Conservation (phyloP, 2,329 filamentous ascomycete species). For the Neopestalotiopsis sp. region DNA sequence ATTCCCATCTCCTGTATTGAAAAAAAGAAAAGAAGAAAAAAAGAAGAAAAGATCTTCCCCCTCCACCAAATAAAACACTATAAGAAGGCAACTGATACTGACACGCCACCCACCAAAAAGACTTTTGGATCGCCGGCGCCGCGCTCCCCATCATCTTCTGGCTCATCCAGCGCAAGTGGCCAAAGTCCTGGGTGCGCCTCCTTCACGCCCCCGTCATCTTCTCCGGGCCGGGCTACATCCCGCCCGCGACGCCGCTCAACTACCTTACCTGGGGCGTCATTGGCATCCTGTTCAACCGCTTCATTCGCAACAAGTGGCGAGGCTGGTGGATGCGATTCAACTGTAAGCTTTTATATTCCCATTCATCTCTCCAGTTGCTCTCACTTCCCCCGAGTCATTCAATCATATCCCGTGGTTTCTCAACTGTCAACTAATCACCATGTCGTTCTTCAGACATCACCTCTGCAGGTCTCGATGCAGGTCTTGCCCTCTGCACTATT, state of each 20-base stretch:
- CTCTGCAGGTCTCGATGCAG: slow-evolving; percentile 56
- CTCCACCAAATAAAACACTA: too few species aligned
- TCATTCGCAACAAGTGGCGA: slow-evolving; percentile 48
- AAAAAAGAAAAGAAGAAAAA: too few species aligned
- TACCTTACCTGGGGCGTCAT: slow-evolving; percentile 56
- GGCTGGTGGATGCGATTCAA: slow-evolving; percentile 14
- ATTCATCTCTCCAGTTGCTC: background rate
- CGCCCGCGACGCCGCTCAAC: slow-evolving; percentile 60
- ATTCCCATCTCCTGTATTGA: too few species aligned
- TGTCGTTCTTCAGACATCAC: slow-evolving; percentile 51
- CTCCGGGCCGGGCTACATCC: slow-evolving; percentile 53
- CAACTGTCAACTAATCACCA: slow-evolving; percentile 44
- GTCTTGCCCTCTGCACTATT: slow-evolving; percentile 52
- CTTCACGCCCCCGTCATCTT: slow-evolving; percentile 61
- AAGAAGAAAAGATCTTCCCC: too few species aligned
- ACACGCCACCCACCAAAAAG: background rate
- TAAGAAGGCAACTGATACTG: background rate
- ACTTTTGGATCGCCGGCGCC: slow-evolving; percentile 59
- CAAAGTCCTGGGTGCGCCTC: slow-evolving; percentile 50
- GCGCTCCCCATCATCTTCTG: slow-evolving; percentile 54
- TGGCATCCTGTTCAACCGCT: slow-evolving; percentile 56
- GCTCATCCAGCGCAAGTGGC: slow-evolving; percentile 51
- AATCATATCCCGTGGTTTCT: background rate
- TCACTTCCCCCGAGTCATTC: background rate
- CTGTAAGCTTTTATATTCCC: slow-evolving; percentile 1